phyloP scores from a whole-genome alignment of 2,329 filamentous ascomycete genomes.

The Neofusicoccum umdonicola region DNA sequence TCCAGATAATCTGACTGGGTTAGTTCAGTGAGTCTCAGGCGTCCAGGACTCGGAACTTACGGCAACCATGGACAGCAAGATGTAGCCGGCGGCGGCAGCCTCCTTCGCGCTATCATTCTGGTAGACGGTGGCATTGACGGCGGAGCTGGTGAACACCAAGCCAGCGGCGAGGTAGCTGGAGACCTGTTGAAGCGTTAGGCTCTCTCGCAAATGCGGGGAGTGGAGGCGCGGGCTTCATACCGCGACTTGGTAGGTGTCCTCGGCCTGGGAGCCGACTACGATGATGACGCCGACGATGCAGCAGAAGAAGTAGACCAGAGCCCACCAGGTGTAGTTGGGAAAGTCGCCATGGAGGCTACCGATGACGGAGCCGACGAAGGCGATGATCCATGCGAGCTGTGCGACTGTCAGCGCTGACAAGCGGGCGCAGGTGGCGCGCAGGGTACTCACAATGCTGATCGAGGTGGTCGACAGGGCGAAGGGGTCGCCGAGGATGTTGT shows the following conservation, averaged over 20 bases:
- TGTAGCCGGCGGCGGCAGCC: conserved; percentile 88
- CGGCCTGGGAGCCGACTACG: conserved; percentile 79
- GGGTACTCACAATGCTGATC: conserved; percentile 73
- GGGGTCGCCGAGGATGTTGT: conserved; percentile 92
- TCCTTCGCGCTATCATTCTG: conserved; percentile 69
- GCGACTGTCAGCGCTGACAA: conserved; percentile 20
- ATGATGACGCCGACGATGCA: conserved; percentile 76
- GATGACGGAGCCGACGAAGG: conserved; percentile 82
- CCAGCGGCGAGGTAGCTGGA: conserved; percentile 83
- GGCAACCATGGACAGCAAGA: conserved; percentile 87
- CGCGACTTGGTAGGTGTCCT: conserved; percentile 87
- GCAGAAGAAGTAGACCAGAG: conserved; percentile 79
- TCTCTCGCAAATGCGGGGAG: neutral
- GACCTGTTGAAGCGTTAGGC: conserved; percentile 50
- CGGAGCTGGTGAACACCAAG: conserved; percentile 79
- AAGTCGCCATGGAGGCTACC: conserved; percentile 60
- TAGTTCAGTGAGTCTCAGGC: conserved; percentile 21
- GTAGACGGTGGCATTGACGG: conserved; percentile 85
- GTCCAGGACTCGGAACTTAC: conserved; percentile 55
- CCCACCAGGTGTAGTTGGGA: conserved; percentile 92
- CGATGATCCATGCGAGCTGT: conserved; percentile 92
- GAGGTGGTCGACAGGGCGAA: conserved; percentile 94
- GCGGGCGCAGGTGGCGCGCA: conserved; percentile 17
- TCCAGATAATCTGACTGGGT: conserved; percentile 79
- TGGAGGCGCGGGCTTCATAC: conserved; percentile 38